phyloP scores from a whole-genome alignment of 2,329 filamentous ascomycete genomes.

The Ophiostoma quercus region DNA sequence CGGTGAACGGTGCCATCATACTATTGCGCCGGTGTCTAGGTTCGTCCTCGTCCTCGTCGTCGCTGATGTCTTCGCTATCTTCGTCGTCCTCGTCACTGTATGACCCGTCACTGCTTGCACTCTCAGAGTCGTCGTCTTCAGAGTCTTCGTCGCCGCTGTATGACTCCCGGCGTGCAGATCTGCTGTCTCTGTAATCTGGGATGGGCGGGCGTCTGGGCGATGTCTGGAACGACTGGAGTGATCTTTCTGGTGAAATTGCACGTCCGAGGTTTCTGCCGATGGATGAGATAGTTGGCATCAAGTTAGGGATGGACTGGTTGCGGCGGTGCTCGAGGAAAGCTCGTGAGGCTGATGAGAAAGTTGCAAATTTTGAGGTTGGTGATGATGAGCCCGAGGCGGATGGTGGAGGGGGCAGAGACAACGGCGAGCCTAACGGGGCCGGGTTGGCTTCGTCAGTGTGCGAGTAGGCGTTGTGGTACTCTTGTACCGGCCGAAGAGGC shows the following conservation, averaged over 20 bases:
- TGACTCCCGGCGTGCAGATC: neutral
- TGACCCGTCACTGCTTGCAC: neutral
- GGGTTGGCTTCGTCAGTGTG: slow-evolving; percentile 29
- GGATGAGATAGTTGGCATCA: slow-evolving; percentile 31
- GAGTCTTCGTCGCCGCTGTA: slow-evolving; percentile 27
- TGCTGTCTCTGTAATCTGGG: slow-evolving; percentile 27
- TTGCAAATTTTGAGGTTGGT: slow-evolving; percentile 22
- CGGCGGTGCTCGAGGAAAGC: slow-evolving; percentile 32
- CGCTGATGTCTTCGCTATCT: slow-evolving; percentile 28
- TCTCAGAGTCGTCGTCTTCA: slow-evolving; percentile 22
- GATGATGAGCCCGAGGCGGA: slow-evolving; percentile 15
- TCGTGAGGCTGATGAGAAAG: slow-evolving; percentile 26
- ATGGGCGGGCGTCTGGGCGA: slow-evolving; percentile 19
- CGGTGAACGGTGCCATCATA: slow-evolving; percentile 15
- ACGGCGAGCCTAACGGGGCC: slow-evolving; percentile 6
- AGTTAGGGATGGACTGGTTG: slow-evolving; percentile 37
- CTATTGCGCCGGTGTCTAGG: neutral
- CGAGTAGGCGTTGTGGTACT: slow-evolving; percentile 35
- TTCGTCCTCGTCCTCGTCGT: slow-evolving; percentile 23
- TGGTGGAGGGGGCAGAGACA: slow-evolving; percentile 16
- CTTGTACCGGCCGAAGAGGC: slow-evolving; percentile 30
- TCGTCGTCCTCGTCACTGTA: slow-evolving; percentile 29
- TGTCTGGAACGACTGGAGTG: slow-evolving; percentile 9
- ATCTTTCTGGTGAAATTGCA: slow-evolving; percentile 27
- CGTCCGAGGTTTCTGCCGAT: slow-evolving; percentile 26